Evolutionary conservation across 257 asterid genomes (phyloP).

Genomic region (Solanum pimpinellifolium): DNA sequence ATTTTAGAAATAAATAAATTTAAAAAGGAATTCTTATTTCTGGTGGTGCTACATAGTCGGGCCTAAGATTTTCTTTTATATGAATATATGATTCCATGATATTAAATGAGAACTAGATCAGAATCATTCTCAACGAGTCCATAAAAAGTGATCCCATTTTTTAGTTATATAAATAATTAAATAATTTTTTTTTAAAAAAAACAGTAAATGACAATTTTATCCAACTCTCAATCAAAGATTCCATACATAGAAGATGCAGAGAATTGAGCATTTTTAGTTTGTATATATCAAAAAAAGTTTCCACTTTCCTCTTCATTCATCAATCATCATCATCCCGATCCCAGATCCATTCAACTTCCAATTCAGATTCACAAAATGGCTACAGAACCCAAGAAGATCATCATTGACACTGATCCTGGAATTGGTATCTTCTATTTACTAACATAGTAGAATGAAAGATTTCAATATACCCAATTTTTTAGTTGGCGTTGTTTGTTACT

Average conservation of each 20-base stretch:
- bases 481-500: not conserved
- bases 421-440: constrained; percentile 35
- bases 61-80: too few species aligned
- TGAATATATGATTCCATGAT: too few species aligned
- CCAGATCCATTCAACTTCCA: not conserved
- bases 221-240: not conserved
- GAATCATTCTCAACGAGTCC: too few species aligned
- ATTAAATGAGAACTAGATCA: too few species aligned
- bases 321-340: not conserved
- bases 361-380: not conserved
- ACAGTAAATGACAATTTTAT: too few species aligned
- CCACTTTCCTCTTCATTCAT: not conserved
- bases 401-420: constrained; percentile 96
- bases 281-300: not conserved
- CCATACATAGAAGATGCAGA: not conserved
- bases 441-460: not conserved
- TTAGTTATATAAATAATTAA: too few species aligned
- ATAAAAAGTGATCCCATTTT: too few species aligned
- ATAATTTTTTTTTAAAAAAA: too few species aligned
- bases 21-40: too few species aligned
- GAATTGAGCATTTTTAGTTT: not conserved
- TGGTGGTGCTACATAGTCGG: rapidly evolving
- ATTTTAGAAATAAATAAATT: too few species aligned
- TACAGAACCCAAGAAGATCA: constrained; percentile 62
- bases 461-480: not conserved